phyloP scores from a whole-genome alignment of 805 yeast species.

The Metschnikowia hibisci region DNA sequence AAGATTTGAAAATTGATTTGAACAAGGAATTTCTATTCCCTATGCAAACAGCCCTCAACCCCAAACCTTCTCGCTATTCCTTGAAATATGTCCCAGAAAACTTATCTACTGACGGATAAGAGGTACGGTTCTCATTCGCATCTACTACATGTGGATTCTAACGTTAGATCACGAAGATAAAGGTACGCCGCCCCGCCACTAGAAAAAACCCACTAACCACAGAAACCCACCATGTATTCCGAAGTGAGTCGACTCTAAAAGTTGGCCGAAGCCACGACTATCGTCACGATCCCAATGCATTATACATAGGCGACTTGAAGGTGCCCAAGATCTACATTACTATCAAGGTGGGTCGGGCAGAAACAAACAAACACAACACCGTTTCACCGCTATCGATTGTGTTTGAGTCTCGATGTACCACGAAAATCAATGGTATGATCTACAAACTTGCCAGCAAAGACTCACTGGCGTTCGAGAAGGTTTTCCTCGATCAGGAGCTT shows the following conservation, averaged over 20 bases:
- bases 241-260: slow-evolving; percentile 9
- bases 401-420: slow-evolving; percentile 29
- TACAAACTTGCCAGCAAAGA: slow-evolving; percentile 20
- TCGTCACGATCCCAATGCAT: slow-evolving; percentile 17
- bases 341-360: slow-evolving; percentile 10
- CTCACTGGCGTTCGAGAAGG: slow-evolving; percentile 8
- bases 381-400: slow-evolving; percentile 20
- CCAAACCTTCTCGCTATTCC: too few relatives aligned
- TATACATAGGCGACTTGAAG: slow-evolving; percentile 25
- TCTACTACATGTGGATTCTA: slow-evolving; percentile 16
- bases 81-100: too few relatives aligned
- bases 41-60: too few relatives aligned
- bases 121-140: neutral
- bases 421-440: slow-evolving; percentile 25
- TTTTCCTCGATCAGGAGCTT: slow-evolving; percentile 8
- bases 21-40: too few relatives aligned
- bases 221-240: slow-evolving; percentile 15
- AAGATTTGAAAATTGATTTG: too few relatives aligned
- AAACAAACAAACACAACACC: neutral
- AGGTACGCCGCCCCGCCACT: slow-evolving; percentile 17
- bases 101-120: too few relatives aligned
- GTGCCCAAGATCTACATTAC: slow-evolving; percentile 32
- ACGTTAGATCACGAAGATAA: slow-evolving; percentile 11
- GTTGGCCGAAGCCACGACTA: slow-evolving; percentile 30
- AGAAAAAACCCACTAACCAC: slow-evolving; percentile 17